phyloP scores from a whole-genome alignment of 2,329 filamentous ascomycete species.

The Trichoderma sp. region DNA sequence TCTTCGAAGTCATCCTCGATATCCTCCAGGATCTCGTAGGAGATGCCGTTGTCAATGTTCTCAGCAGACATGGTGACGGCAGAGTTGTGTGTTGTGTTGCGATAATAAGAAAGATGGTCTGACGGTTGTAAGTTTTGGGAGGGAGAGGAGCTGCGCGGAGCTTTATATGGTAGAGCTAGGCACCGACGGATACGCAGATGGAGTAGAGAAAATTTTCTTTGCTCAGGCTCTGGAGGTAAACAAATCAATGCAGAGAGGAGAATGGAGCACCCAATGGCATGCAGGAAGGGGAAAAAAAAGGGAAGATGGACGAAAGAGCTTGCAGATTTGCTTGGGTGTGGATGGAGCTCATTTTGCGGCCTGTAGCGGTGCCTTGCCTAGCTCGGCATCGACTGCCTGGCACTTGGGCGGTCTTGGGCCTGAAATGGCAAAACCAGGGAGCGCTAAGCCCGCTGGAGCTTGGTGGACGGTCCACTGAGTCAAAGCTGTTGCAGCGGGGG shows the following conservation, averaged over 20 bases:
- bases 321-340: neutral
- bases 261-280: neutral
- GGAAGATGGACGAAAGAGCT: slow-evolving; percentile 7
- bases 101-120: neutral
- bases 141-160: neutral
- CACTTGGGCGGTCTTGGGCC: neutral
- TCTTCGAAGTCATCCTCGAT: slow-evolving; percentile 83
- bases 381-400: neutral
- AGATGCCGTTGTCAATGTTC: slow-evolving; percentile 44
- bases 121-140: neutral
- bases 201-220: slow-evolving; percentile 14
- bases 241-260: neutral
- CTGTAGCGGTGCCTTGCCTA: slow-evolving; percentile 14
- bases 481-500: slow-evolving; percentile 6
- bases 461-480: slow-evolving; percentile 10
- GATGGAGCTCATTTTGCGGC: neutral
- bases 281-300: neutral
- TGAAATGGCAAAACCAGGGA: slow-evolving; percentile 6
- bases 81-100: neutral
- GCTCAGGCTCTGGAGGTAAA: neutral
- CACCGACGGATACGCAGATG: neutral
- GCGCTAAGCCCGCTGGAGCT: slow-evolving; percentile 8
- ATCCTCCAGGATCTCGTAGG: slow-evolving; percentile 73
- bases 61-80: slow-evolving; percentile 35
- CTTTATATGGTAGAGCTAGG: slow-evolving; percentile 12